Conservation (phyloP, 495 filamentous ascomycete species). For the Podospora pseudoanserina region DNA sequence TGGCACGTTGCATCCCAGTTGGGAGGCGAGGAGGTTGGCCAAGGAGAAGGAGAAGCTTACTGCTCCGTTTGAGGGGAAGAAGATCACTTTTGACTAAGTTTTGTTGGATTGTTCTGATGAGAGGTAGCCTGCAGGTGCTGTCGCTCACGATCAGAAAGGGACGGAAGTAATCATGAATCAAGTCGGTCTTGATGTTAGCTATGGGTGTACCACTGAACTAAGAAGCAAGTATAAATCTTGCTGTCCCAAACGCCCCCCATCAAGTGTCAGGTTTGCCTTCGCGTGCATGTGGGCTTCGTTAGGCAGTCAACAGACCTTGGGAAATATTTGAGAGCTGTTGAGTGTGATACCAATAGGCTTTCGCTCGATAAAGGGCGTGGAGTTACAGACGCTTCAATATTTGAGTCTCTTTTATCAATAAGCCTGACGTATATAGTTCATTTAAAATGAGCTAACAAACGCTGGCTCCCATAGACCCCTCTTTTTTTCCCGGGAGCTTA, state of each 20-base stretch:
- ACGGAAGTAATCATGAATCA: neutral
- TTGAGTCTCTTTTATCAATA: no score
- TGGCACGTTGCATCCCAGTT: conserved; percentile 79
- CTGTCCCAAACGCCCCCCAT: neutral
- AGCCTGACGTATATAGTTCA: no score
- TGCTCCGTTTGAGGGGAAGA: conserved; percentile 76
- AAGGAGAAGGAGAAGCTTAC: conserved; percentile 63
- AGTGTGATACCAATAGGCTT: no score
- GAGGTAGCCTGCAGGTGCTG: no score
- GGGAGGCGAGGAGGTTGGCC: conserved; percentile 82
- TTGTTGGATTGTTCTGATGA: conserved; percentile 7
- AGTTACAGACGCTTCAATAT: no score
- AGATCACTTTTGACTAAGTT: conserved; percentile 77
- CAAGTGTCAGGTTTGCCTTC: neutral
- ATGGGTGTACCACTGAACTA: neutral
- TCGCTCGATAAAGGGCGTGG: no score
- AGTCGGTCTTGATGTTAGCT: neutral
- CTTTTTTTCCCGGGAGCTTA: no score
- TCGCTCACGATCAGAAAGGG: neutral
- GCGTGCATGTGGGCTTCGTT: no score
- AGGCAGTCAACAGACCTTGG: no score
- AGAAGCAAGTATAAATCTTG: neutral
- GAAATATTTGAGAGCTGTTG: no score
- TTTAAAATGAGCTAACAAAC: no score
- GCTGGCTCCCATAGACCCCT: no score